Evolutionary conservation across 192 early-diverging fungal species (phyloP).

Genomic region (Lunasporangiospora selenospora): DNA sequence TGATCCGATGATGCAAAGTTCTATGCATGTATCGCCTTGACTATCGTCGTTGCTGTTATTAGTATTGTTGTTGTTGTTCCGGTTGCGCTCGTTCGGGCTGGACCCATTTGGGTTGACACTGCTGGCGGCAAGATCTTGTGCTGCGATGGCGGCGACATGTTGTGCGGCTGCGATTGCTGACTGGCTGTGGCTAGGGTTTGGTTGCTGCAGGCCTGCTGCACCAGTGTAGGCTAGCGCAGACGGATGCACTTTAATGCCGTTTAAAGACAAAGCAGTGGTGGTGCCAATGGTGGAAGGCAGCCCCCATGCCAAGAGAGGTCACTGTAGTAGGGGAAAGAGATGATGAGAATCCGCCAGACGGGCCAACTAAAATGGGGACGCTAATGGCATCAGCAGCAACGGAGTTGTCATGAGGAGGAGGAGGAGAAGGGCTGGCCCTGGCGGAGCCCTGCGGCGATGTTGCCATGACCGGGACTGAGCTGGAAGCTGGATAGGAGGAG

Average conservation of each 20-base stretch:
- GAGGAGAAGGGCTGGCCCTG: neutral
- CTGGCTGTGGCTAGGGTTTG: constrained; percentile 3
- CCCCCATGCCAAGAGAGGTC: neutral
- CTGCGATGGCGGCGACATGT: constrained; percentile 24
- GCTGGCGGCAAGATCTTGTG: constrained; percentile 11
- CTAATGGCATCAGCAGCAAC: neutral
- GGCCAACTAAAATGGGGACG: too few species aligned
- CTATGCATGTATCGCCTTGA: neutral
- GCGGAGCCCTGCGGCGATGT: too few species aligned
- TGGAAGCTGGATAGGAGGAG: too few species aligned
- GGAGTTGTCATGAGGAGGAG: neutral
- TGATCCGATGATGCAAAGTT: neutral
- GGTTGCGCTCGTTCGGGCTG: too few species aligned
- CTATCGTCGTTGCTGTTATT: neutral
- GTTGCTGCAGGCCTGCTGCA: neutral
- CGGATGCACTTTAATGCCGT: constrained; percentile 31
- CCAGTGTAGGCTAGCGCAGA: constrained; percentile 11
- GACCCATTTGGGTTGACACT: too few species aligned
- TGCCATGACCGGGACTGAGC: too few species aligned
- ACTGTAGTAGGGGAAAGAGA: too few species aligned
- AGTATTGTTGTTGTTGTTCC: neutral
- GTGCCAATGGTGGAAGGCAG: neutral
- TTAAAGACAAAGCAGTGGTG: neutral
- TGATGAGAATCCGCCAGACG: too few species aligned
- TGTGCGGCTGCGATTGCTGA: constrained; percentile 27